Percentiles rank a stretch among this genome's conserved stretches.
phyloP scores from a whole-genome alignment of 352 stramenopile genomes.

The Globisporangium canariense region DNA sequence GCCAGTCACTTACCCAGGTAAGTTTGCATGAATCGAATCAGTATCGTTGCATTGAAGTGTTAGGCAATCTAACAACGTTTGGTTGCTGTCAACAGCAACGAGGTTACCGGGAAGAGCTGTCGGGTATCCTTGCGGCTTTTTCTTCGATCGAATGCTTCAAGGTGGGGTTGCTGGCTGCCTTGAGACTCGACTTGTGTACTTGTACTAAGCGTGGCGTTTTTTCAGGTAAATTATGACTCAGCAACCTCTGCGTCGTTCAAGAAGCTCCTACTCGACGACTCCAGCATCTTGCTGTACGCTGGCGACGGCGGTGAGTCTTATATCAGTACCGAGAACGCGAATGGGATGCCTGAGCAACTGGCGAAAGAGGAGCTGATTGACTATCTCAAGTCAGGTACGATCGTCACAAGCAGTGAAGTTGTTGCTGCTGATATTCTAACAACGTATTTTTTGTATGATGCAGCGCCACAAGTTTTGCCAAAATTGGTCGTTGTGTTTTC shows the following conservation, averaged over 20 bases:
- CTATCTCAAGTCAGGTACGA: slow-evolving; percentile 28
- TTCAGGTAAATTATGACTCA: slow-evolving; percentile 32
- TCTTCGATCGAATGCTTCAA: slow-evolving; percentile 37
- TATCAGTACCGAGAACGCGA: slow-evolving; percentile 30
- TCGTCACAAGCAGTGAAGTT: not conserved
- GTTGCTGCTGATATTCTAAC: not conserved
- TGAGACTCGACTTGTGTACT: not conserved
- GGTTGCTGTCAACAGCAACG: slow-evolving; percentile 12
- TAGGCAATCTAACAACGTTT: not conserved
- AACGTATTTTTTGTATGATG: not conserved
- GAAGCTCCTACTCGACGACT: slow-evolving; percentile 25
- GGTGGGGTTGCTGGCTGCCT: slow-evolving; percentile 18
- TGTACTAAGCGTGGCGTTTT: not conserved
- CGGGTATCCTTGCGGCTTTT: slow-evolving; percentile 39
- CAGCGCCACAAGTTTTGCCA: slow-evolving; percentile 4
- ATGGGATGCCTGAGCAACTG: slow-evolving; percentile 29
- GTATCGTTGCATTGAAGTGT: not conserved
- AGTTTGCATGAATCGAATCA: not conserved
- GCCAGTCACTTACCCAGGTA: slow-evolving; percentile 5
- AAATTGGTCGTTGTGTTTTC: slow-evolving; percentile 43
- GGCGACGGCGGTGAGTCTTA: slow-evolving; percentile 32
- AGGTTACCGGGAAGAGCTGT: slow-evolving; percentile 52
- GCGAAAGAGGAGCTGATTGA: slow-evolving; percentile 28
- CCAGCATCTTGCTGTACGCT: slow-evolving; percentile 41
- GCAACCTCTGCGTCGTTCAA: slow-evolving; percentile 31